Evolutionary conservation across 257 asterid species (phyloP), one percentile per base, ranked within the genome.

Genomic region (Przewalskia tangutica): DNA sequence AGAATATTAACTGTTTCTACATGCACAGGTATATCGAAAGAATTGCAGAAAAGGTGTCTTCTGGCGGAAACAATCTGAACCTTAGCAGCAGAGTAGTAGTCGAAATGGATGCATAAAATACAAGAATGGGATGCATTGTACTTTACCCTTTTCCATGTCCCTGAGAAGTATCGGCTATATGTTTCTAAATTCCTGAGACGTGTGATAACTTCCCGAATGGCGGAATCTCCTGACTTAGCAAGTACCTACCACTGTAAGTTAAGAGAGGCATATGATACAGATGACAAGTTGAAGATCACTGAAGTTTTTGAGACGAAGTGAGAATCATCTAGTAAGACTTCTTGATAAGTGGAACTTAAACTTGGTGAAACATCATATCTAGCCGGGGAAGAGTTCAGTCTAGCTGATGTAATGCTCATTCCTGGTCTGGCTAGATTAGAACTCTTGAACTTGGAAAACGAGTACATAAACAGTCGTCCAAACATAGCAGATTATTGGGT

Each of bases 161-260:
- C 94, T 6, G 87, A 84, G 6, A 90, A 93, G 82, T 83, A 94
- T 58, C 95, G 90, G 4, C 77, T 82, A 46, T 67, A 82, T 4
- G 93, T 91, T 13, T 89, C 95, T 32, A 93, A 89, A 77, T 96
- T 96, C 89, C 58, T 91, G 36, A 90, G 99, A 81, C 93, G 91
- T 2, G 90, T 96, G 8, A 89, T 94, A 84, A 96, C 94, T 38
- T 95, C 99, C 18, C 85, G 99, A 48, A 96, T 96, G 99, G 94
- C 98, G 1, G 98, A 94, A 27, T 91, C 91, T 53, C 99, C 98
- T 0, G 92, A 94, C 60, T 86, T 93, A 51, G 99, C 99, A 23
- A 89, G 95, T 65, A 81, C 89, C 2, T 96, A 96, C 84, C 99
- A 96, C 65, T 83, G 79, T 38, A 93, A 92, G 89, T 95, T 96